Evolutionary conservation across 2,329 filamentous ascomycete genomes (phyloP), one percentile per base, ranked within the genome.

Genomic region (Aspergillus pseudotamarii): DNA sequence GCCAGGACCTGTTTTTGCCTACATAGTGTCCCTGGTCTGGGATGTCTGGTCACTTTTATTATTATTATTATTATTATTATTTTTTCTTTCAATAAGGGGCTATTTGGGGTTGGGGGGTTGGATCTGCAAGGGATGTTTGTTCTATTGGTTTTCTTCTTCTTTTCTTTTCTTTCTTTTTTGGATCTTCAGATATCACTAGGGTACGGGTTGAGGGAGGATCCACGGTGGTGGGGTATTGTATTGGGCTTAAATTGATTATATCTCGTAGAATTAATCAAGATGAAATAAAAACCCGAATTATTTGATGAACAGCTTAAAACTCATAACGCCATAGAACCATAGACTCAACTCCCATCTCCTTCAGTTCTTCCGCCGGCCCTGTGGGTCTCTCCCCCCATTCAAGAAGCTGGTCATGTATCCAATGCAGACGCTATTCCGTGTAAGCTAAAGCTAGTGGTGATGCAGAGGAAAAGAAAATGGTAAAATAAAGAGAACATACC

Each of bases 351-450:
- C 46, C 6, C 10, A 54, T 6, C 4, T 10, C 0, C 0, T 38
- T 55, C 36, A 61, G 54, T 64, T 59, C 50, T 23, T 64, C 59
- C 56, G 21, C 14, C 30, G 56, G 10, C 62, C 56, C 26, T n/a
- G 9, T 19, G 28, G 5, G 36, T 64, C 56, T 51, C 19, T 50
- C 1, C 41, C 48, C 14, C 38, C 26, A 19, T 38, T 41, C 38
- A 64, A 60, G 12, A 64, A 64, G 32, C 34, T 45, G 30, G 48
- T 64, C 34, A 60, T 26, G 28, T 59, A 64, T 41, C 63, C 63
- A 32, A 64, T 64, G 16, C 59, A 59, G 26, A 64, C 58, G 16
- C 63, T 64, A 34, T 4, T 14, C 46, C 30, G 1, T 28, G 48
- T 54, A 5, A 58, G 46, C 46, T 46, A 5, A 58, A 34, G 36